Conservation (phyloP, 2,329 filamentous ascomycete genomes). For the Neonectria ditissima region DNA sequence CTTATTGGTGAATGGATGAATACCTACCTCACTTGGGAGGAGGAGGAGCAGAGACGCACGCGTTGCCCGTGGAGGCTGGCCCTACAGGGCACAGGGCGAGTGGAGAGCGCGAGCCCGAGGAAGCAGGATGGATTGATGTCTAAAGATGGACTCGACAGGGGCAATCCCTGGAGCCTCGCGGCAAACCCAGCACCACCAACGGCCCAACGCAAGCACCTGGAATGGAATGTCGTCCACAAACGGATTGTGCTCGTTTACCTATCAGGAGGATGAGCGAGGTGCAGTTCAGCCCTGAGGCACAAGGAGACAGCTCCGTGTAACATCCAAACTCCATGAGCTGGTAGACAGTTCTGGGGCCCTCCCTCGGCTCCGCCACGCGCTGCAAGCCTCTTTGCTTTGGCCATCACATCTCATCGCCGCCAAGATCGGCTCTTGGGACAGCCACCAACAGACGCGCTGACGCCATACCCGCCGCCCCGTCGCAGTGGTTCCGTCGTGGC, state of each 20-base stretch:
- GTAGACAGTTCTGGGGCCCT: too few species aligned
- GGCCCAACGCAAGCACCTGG: not conserved
- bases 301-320: not conserved
- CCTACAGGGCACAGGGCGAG: conserved; percentile 15
- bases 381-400: conserved; percentile 21
- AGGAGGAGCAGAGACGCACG: not conserved
- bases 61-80: conserved; percentile 1
- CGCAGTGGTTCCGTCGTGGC: conserved; percentile 2
- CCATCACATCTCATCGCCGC: conserved; percentile 22
- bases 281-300: not conserved
- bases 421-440: conserved; percentile 35
- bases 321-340: not conserved
- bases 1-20: conserved; percentile 9
- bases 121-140: conserved; percentile 2
- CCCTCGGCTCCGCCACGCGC: conserved; percentile 20
- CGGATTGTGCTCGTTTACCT: too few species aligned
- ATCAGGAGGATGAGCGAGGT: not conserved
- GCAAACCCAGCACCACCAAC: conserved; percentile 18
- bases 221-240: not conserved
- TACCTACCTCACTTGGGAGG: too few species aligned
- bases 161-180: conserved; percentile 19
- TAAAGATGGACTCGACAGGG: conserved; percentile 12
- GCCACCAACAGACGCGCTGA: conserved; percentile 45
- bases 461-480: conserved; percentile 40
- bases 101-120: conserved; percentile 8